Conservation (phyloP, 2,329 filamentous ascomycete genomes). For the Rhinocladiella similis region DNA sequence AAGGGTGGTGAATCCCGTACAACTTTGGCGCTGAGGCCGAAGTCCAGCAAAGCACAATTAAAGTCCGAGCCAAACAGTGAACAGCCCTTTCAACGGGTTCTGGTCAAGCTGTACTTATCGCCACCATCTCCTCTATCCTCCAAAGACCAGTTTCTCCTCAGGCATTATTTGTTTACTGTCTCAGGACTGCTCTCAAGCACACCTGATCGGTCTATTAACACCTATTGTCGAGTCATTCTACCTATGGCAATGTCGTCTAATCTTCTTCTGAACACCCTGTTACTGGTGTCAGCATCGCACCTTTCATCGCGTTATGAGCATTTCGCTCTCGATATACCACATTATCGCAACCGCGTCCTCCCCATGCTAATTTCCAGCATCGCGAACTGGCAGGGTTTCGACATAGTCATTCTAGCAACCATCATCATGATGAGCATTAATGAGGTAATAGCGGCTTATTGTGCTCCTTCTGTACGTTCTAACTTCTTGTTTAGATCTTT, state of each 20-base stretch:
- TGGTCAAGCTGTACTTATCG: not conserved
- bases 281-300: conserved; percentile 5
- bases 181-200: conserved; percentile 11
- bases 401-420: conserved; percentile 3
- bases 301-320: conserved; percentile 1
- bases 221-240: conserved; percentile 6
- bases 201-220: conserved; percentile 8
- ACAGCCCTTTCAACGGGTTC: not conserved
- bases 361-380: not conserved
- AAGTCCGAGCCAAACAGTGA: not conserved
- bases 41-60: not conserved
- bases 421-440: conserved; percentile 12
- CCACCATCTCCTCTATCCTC: conserved; percentile 2
- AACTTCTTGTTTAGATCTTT: conserved; percentile 2
- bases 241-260: conserved; percentile 6
- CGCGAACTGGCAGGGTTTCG: conserved; percentile 3
- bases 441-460: not conserved
- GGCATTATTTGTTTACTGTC: conserved; percentile 9
- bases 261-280: conserved; percentile 6
- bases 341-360: conserved; percentile 6
- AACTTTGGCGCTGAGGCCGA: not conserved
- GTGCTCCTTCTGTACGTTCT: not conserved
- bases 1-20: not conserved
- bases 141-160: conserved; percentile 7
- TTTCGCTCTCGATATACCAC: conserved; percentile 2